Evolutionary conservation across 2,329 filamentous ascomycete species (phyloP).

Genomic region (Aurifilum marmelostoma): DNA sequence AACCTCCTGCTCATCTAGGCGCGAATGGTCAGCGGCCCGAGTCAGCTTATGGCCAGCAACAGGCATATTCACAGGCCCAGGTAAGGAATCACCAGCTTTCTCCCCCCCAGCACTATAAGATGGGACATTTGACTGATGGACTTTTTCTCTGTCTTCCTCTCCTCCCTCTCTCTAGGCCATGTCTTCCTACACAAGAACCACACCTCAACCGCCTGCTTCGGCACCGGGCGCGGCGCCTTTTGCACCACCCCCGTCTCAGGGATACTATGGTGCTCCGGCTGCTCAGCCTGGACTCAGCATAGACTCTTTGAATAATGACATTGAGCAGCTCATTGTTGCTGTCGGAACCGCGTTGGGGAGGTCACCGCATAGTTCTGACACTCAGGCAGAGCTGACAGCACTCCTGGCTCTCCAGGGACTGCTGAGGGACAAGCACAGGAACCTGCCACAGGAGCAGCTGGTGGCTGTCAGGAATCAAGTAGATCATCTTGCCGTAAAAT

Average conservation of each 20-base stretch:
- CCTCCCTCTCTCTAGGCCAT: conserved; percentile 28
- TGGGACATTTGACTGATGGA: conserved; percentile 26
- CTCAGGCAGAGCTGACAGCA: conserved; percentile 80
- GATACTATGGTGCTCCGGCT: conserved; percentile 45
- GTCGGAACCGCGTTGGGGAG: conserved; percentile 75
- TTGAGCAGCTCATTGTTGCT: conserved; percentile 74
- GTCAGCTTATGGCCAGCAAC: conserved; percentile 32
- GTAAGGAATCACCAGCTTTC: conserved; percentile 28
- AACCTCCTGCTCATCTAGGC: conserved; percentile 43
- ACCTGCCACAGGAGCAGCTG: conserved; percentile 79
- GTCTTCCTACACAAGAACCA: conserved; percentile 33
- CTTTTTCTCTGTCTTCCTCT: background rate
- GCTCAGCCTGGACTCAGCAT: conserved; percentile 57
- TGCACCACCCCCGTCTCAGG: conserved; percentile 40
- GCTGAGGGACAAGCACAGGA: conserved; percentile 67
- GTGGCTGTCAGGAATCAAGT: conserved; percentile 85
- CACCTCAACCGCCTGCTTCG: conserved; percentile 44
- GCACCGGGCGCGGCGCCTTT: conserved; percentile 43
- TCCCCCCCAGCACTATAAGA: too few relatives aligned
- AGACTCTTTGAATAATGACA: conserved; percentile 80
- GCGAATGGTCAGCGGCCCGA: conserved; percentile 36
- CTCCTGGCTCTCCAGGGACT: conserved; percentile 83
- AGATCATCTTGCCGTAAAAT: conserved; percentile 71
- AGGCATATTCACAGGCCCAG: conserved; percentile 29
- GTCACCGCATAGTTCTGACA: conserved; percentile 74